A percentile compares a stretch with the other conserved stretches of the same genome.
phyloP scores from a whole-genome alignment of 352 stramenopile genomes.

The Globisporangium nagaii region DNA sequence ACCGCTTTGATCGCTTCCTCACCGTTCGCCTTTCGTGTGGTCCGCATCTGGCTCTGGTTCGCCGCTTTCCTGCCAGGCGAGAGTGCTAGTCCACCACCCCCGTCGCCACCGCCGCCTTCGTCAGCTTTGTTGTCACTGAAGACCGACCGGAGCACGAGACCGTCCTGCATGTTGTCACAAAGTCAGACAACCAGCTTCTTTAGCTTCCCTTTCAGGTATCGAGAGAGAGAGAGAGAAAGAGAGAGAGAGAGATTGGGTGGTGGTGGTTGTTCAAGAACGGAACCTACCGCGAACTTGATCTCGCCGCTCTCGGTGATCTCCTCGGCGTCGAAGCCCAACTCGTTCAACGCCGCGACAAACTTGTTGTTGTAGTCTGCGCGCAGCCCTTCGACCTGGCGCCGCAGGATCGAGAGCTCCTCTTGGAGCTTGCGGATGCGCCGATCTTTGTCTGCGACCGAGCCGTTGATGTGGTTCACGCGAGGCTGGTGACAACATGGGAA shows the following conservation, averaged over 20 bases:
- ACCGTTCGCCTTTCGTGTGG: conserved; percentile 13
- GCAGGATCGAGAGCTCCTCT: conserved; percentile 56
- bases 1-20: background rate
- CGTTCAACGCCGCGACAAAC: conserved; percentile 63
- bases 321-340: conserved; percentile 76
- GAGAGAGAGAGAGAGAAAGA: no score
- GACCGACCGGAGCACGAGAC: conserved; percentile 55
- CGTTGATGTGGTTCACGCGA: conserved; percentile 82
- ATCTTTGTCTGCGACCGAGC: conserved; percentile 79
- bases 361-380: conserved; percentile 73
- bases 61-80: conserved; percentile 9
- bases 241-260: background rate
- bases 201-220: no score
- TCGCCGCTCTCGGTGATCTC: conserved; percentile 71
- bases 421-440: conserved; percentile 79
- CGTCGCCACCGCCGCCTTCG: background rate
- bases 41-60: conserved; percentile 10
- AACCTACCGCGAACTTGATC: conserved; percentile 72
- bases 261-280: no score
- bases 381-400: conserved; percentile 60
- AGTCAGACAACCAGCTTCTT: no score
- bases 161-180: conserved; percentile 55
- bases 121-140: conserved; percentile 27
- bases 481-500: conserved; percentile 19
- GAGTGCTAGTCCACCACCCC: background rate